Conservation (phyloP, 169 alveolate genomes). For the Babesia microti region DNA sequence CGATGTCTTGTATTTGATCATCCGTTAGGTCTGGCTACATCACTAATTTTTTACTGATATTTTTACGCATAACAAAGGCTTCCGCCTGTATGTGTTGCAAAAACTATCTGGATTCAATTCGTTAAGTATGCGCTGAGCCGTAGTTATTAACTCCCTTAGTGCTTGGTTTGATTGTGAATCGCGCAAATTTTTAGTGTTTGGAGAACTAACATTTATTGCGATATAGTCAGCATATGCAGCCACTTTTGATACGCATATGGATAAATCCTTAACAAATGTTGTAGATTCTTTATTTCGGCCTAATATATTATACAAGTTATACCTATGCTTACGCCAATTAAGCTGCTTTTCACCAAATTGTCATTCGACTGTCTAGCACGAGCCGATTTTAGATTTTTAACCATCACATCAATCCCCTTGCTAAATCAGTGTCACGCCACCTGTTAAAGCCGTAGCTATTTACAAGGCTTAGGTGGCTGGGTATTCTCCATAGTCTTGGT, state of each 20-base stretch:
- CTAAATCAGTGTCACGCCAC: slow-evolving; percentile 23
- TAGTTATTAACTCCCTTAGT: slow-evolving; percentile 34
- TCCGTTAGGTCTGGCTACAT: slow-evolving; percentile 62
- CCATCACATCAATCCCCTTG: slow-evolving; percentile 59
- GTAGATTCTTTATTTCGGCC: slow-evolving; percentile 54
- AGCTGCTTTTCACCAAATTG: slow-evolving; percentile 49
- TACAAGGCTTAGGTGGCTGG: slow-evolving; percentile 53
- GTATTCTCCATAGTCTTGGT: slow-evolving; percentile 67
- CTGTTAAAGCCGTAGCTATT: slow-evolving; percentile 72
- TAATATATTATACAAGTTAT: not conserved
- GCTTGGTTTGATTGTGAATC: slow-evolving; percentile 56
- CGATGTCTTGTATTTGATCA: slow-evolving; percentile 61
- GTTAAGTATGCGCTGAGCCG: slow-evolving; percentile 42
- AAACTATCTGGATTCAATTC: slow-evolving; percentile 20
- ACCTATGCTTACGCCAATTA: slow-evolving; percentile 72
- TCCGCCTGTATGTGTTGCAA: slow-evolving; percentile 24
- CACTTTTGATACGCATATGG: slow-evolving; percentile 36
- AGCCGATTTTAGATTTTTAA: slow-evolving; percentile 42
- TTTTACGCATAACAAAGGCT: slow-evolving; percentile 32
- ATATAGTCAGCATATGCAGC: slow-evolving; percentile 69
- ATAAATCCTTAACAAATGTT: slow-evolving; percentile 54
- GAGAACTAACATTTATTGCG: slow-evolving; percentile 70
- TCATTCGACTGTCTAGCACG: slow-evolving; percentile 52
- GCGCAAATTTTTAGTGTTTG: slow-evolving; percentile 73
- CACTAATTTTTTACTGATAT: slow-evolving; percentile 14